Evolutionary conservation across 2,329 filamentous ascomycete species (phyloP), one percentile per base, ranked within the genome.

Genomic region (Calonectria leucothoes): DNA sequence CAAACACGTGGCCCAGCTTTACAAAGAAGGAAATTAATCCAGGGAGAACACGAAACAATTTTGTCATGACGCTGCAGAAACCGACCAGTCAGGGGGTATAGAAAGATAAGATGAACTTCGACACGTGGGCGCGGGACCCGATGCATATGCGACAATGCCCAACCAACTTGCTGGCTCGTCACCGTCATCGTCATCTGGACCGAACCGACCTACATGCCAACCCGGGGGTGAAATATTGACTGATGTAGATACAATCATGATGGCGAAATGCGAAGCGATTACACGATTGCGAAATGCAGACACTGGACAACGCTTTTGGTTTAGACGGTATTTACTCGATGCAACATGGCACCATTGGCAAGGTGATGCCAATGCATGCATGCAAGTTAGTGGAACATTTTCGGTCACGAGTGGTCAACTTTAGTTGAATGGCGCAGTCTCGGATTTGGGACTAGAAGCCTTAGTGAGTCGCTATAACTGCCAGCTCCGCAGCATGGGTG

Each of bases 41-140:
- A 27, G 96, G 96, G 14, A 87, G 88, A 67, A 90, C 88, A 29
- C 91, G 95, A 82, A 99, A 99, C 85, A 98, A 99, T 82, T 99
- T 98, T 83, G 92, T 94, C 17, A 92, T 98, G 78, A 90, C 95
- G 20, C 83, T 98, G 73, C 87, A 87, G 83, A 70, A 71, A 57
- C 71, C 75, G 51, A 72, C 69, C 64, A 71, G 65, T 73, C 78
- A 78, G 66, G 65, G 70, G 52, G 71, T 59, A 66, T 79, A 70
- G 31, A 74, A 20, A 39, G 57, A 70, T 69, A 61, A 49, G 71
- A 68, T 20, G 29, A 59, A 57, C 37, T 73, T n/a, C 23, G 70
- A 75, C 64, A 52, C 72, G 68, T 75, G 74, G 75, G 68, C 66
- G 49, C 63, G 72, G 37, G 68, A 66, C 64, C 49, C 72, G 71